These are phyloP conservation scores for Fusarium bactridioides DNA, from an alignment of 2,329 filamentous ascomycete genomes.

Conservation along the genomic window DNA sequence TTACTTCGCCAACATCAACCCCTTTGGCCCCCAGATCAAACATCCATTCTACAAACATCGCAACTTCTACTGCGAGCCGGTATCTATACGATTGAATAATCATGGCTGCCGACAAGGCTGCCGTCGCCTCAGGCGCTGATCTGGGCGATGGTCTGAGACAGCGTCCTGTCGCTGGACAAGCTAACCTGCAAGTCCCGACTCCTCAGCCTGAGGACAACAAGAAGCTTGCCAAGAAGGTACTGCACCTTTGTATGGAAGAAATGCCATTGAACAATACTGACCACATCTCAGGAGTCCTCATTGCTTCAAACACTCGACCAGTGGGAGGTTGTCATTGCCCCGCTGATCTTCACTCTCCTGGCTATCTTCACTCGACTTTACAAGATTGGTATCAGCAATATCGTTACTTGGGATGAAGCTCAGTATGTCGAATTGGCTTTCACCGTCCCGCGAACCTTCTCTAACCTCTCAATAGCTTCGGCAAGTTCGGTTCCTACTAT, in stretches of 20 bases:
- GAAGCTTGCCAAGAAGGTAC: conserved; percentile 66
- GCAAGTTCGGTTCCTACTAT: conserved; percentile 99
- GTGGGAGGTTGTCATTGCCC: conserved; percentile 69
- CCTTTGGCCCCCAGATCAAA: conserved; percentile 24
- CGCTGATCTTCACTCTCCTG: conserved; percentile 67
- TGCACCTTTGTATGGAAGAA: neutral
- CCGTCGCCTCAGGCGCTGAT: conserved; percentile 68
- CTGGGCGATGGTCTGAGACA: conserved; percentile 64
- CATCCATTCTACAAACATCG: conserved; percentile 15
- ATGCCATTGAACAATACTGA: conserved; percentile 27
- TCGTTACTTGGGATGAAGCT: conserved; percentile 74
- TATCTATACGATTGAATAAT: conserved; percentile 32
- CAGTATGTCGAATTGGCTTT: conserved; percentile 57
- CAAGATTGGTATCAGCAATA: conserved; percentile 73
- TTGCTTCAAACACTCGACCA: conserved; percentile 69
- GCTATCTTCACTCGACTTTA: conserved; percentile 73
- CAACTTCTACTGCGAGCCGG: neutral
- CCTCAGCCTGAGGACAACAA: conserved; percentile 66
- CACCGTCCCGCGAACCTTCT: neutral
- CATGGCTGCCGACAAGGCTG: conserved; percentile 65
- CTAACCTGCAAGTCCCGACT: conserved; percentile 46
- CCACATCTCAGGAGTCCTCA: conserved; percentile 57
- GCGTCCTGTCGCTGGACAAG: conserved; percentile 56
- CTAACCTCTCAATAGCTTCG: conserved; percentile 67
- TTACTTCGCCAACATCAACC: conserved; percentile 26